Base-by-base conservation (phyloP, 306 rosid species). In the Senna siamea region DNA sequence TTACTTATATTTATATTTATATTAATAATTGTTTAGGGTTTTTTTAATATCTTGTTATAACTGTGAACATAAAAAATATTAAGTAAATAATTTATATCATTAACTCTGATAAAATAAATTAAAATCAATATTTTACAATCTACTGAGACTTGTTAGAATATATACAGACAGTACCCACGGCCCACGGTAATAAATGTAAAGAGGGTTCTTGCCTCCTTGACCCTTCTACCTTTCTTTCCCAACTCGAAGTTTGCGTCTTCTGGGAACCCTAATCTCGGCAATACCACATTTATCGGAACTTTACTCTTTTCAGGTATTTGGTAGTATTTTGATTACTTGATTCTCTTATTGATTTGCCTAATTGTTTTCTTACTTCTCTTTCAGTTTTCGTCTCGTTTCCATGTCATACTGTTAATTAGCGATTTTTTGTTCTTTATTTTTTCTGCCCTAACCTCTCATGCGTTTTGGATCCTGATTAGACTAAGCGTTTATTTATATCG, bases 201-300 rank as follows among this genome's bases (percentile, higher is more conserved):
- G 35, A 50, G 40, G 46, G 9, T 61, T 30, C 52, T 40, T 19
- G 2, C 58, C 19, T 44, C 4, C n/a, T 68, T 15, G 13, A 15
- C 66, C 66, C 2, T 58, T 55, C 32, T 28, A n/a, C 2, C 18
- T 12, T 14, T 40, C 20, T 12, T 46, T 19, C 19, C 34, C 11
- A 5, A 20, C n/a, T 63, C 34, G 44, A 11, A 20, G 1, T 1
- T 40, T 22, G 35, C 53, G 32, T 50, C 50, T 7, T 51, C 66
- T 19, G 20, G 43, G 72, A 83, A 79, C 92, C 88, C 92, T 85
- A 85, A 81, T 70, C 72, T 54, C 57, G 47, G 30, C 15, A 55
- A 20, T 17, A 40, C 53, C 38, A 22, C 40, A 1, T n/a, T 4
- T 14, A 14, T 47, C 75, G 14, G 34, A 23, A 59, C 23, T 28